Evolutionary conservation across 495 filamentous ascomycete genomes (phyloP), one percentile per base, ranked within the genome.

Genomic region (Xylaria castorea): DNA sequence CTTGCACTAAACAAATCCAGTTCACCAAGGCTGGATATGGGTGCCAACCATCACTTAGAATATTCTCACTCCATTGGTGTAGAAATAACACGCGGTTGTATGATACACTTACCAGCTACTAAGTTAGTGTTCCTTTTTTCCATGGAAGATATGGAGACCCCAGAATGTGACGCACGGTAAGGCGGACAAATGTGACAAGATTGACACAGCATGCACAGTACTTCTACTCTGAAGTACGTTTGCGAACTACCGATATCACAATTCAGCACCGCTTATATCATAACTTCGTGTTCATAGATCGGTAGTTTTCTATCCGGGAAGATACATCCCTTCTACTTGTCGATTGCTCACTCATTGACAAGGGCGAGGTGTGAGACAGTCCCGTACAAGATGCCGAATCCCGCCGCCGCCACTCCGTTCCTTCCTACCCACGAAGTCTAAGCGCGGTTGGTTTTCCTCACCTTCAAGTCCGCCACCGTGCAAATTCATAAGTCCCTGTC

Each of bases 151-250:
- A n/a, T 44, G 34, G n/a, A 11, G 34, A 20, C 32, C 22, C 34
- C 22, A 30, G 51, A 36, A 68, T 68, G 22, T 58, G 36, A 50
- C 50, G 50, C 16, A 58, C 51, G 66, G 36, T 32, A 68, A 40
- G 27, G 50, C 18, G 2, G 51, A 58, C 20, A 5, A 22, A 18
- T 32, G 44, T 53, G 30, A 22, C 46, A n/a, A 25, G 30, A 44
- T 53, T 53, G 14, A 34, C 25, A 40, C 14, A 25, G 44, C 16
- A 51, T 53, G 20, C 25, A 38, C 32, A 53, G 30, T 32, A 38
- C 44, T 30, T 64, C 27, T 44, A 64, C n/a, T 64, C 22, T 12
- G 12, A 30, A 44, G 12, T 44, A 38, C 22, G 5, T 30, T 42
- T 5, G n/a, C 3, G 1, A 22, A 16, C 36, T 38, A 22, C 25